Percentiles rank a stretch among this genome's conserved stretches.
Evolutionary conservation across 768 basidiomycete genomes (phyloP).

Genomic region (Tylopilus felleus): DNA sequence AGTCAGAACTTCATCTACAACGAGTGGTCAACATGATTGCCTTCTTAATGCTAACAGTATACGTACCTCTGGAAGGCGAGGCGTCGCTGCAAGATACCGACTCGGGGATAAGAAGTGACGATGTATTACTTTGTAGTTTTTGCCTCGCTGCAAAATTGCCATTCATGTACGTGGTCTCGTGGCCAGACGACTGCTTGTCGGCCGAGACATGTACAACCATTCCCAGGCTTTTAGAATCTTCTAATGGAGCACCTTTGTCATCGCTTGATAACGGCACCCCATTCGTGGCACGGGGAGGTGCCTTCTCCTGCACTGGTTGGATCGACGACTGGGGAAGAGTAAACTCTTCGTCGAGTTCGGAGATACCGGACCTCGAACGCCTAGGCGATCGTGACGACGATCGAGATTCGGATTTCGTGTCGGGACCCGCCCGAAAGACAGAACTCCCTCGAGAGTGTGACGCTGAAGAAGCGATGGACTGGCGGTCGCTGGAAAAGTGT

Average conservation of each 20-base stretch:
- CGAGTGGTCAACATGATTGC: constrained; percentile 9
- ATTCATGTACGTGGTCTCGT: constrained; percentile 23
- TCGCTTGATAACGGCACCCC: constrained; percentile 7
- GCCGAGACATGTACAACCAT: constrained; percentile 9
- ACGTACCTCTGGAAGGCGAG: constrained; percentile 17
- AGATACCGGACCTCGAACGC: constrained; percentile 25
- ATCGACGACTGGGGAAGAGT: constrained; percentile 16
- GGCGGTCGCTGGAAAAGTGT: constrained; percentile 10
- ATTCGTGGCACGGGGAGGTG: constrained; percentile 20
- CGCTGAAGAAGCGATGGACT: constrained; percentile 15
- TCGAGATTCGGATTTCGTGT: constrained; percentile 39
- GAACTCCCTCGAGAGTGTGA: constrained; percentile 29
- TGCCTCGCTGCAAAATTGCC: constrained; percentile 13
- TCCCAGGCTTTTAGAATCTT: constrained; percentile 22
- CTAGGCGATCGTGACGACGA: constrained; percentile 55
- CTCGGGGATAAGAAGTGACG: constrained; percentile 9
- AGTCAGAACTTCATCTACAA: constrained; percentile 14
- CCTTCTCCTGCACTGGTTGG: constrained; percentile 36
- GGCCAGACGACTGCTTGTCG: constrained; percentile 19
- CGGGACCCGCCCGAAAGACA: constrained; percentile 28
- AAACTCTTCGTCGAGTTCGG: constrained; percentile 21
- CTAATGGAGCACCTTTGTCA: constrained; percentile 13
- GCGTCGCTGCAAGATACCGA: constrained; percentile 5
- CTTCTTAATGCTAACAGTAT: neutral
- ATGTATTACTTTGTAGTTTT: constrained; percentile 12